Evolutionary conservation across 345 rosid genomes (phyloP).

Genomic region (Tarenaya hassleriana): DNA sequence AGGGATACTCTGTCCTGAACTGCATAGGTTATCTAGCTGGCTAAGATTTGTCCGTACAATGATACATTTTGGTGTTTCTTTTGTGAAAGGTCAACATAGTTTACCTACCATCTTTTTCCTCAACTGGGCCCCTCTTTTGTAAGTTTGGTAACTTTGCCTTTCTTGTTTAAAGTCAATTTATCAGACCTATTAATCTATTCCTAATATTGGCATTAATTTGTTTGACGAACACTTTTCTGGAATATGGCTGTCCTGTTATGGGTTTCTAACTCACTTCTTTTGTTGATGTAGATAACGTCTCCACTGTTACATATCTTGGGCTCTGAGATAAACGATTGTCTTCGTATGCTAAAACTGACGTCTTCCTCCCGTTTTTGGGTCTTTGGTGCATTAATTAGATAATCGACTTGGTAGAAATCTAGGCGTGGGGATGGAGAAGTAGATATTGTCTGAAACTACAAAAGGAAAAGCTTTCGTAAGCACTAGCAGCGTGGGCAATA

Average conservation of each 20-base stretch:
- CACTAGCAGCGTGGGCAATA: not conserved
- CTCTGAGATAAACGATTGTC: conserved; percentile 4
- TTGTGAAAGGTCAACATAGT: conserved; percentile 28
- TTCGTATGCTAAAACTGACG: not conserved
- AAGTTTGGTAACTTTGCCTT: too few species aligned
- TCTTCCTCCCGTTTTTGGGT: not conserved
- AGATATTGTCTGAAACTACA: conserved; percentile 20
- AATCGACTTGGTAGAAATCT: conserved; percentile 17
- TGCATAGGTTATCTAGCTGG: conserved; percentile 34
- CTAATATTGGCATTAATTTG: conserved; percentile 9
- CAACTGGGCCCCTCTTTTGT: too few species aligned
- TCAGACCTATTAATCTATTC: conserved; percentile 15
- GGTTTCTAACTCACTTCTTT: not conserved
- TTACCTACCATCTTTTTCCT: conserved; percentile 20
- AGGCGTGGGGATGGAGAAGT: conserved; percentile 19
- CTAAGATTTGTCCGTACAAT: conserved; percentile 30
- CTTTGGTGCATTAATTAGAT: conserved; percentile 15
- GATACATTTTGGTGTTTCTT: conserved; percentile 15
- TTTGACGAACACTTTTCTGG: conserved; percentile 19
- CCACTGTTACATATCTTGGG: not conserved
- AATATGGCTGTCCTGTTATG: conserved; percentile 12
- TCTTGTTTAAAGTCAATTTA: too few species aligned
- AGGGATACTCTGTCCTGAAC: conserved; percentile 23
- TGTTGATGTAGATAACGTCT: conserved; percentile 12
- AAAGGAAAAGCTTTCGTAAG: not conserved